These are phyloP conservation scores for Barnettozyma pratensis DNA, from an alignment of 805 yeast genomes.

Conservation along the genomic window DNA sequence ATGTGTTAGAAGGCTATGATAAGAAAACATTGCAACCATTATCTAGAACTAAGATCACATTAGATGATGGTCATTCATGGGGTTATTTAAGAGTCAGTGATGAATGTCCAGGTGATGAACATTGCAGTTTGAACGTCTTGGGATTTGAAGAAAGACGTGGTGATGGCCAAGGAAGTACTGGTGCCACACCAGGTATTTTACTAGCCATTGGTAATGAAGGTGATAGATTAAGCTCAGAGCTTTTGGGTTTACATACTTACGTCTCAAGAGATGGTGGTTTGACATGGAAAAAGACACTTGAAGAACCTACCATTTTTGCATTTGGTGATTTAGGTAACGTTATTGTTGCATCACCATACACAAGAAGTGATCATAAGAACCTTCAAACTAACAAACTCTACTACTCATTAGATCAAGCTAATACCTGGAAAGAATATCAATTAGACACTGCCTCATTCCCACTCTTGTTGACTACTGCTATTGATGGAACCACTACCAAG, in stretches of 20 bases:
- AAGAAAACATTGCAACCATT: constrained; percentile 14
- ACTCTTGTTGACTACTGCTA: constrained; percentile 45
- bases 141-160: constrained; percentile 29
- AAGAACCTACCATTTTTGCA: constrained; percentile 46
- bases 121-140: constrained; percentile 32
- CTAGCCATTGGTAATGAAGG: constrained; percentile 39
- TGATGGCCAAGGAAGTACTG: constrained; percentile 24
- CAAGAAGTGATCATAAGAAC: constrained; percentile 26
- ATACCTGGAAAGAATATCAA: constrained; percentile 49
- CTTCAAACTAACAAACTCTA: constrained; percentile 30
- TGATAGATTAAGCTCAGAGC: constrained; percentile 10
- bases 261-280: constrained; percentile 76
- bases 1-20: constrained; percentile 24
- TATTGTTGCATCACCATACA: constrained; percentile 44
- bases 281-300: constrained; percentile 57
- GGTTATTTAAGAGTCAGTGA: constrained; percentile 24
- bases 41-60: constrained; percentile 30
- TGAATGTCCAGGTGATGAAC: constrained; percentile 25
- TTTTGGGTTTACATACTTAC: constrained; percentile 39
- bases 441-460: constrained; percentile 43
- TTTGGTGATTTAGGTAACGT: constrained; percentile 82
- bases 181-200: constrained; percentile 41
- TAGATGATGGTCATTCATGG: constrained; percentile 38
- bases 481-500: constrained; percentile 67
- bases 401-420: constrained; percentile 73